Conservation (phyloP, 208 protist genomes). For the Zelonia costaricensis region DNA sequence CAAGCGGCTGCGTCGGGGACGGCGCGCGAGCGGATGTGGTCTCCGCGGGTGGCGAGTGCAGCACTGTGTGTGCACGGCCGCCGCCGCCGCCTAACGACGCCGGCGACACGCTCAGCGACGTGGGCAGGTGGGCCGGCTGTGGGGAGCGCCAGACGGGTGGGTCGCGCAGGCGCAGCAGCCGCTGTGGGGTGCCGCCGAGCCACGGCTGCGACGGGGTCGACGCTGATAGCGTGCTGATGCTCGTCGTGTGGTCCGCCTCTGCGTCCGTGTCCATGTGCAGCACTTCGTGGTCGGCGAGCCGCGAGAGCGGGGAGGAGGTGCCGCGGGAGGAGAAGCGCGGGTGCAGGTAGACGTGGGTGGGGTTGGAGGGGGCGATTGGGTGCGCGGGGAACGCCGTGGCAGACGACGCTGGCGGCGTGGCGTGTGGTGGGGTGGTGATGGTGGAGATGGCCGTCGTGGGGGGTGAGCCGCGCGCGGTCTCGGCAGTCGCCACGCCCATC, state of each 20-base stretch:
- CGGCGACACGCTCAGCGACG: slow-evolving; percentile 24
- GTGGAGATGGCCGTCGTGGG: too few relatives aligned
- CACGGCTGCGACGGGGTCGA: too few relatives aligned
- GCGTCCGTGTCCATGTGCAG: neutral
- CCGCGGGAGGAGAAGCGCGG: neutral
- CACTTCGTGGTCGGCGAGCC: slow-evolving; percentile 4
- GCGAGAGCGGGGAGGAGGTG: neutral
- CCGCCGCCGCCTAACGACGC: slow-evolving; percentile 1
- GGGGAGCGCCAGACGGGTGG: slow-evolving; percentile 33
- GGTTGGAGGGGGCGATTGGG: too few relatives aligned
- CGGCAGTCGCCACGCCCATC: too few relatives aligned
- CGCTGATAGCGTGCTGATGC: too few relatives aligned
- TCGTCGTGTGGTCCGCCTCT: neutral
- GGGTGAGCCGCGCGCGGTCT: too few relatives aligned
- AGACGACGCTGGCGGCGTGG: neutral
- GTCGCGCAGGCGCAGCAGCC: slow-evolving; percentile 15
- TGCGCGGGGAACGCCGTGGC: neutral
- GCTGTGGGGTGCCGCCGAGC: slow-evolving; percentile 3
- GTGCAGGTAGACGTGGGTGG: neutral
- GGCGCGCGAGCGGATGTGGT: neutral
- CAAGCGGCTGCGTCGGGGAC: neutral
- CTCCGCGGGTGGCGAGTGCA: neutral
- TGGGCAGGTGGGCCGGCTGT: slow-evolving; percentile 14
- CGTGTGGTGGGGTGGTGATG: too few relatives aligned
- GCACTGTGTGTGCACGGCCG: neutral